phyloP scores from a whole-genome alignment of 192 early-diverging fungal genomes.

The Phlyctochytrium bullatum region DNA sequence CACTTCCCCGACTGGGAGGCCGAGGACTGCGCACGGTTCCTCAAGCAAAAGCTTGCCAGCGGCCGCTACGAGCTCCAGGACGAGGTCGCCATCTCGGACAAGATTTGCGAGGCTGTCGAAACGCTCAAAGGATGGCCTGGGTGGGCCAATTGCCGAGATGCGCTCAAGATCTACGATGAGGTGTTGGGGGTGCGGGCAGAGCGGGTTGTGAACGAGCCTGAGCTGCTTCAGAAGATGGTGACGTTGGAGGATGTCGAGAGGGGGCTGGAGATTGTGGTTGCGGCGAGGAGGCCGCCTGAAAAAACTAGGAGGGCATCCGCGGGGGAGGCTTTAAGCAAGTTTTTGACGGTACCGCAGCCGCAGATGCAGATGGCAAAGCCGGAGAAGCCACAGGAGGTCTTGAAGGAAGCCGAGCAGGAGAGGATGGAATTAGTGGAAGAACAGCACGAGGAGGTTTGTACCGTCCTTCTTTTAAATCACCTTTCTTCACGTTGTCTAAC shows the following conservation, averaged over 20 bases:
- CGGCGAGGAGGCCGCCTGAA: neutral
- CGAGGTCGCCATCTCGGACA: constrained; percentile 8
- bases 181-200: constrained; percentile 10
- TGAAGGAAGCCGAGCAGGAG: too few species aligned
- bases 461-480: constrained; percentile 2
- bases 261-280: constrained; percentile 18
- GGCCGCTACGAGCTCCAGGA: constrained; percentile 13
- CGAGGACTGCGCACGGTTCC: constrained; percentile 18
- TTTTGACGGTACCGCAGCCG: too few species aligned
- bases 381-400: too few species aligned
- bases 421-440: too few species aligned
- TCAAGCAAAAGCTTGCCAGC: neutral
- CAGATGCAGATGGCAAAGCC: too few species aligned
- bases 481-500: neutral
- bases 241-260: constrained; percentile 9
- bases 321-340: neutral
- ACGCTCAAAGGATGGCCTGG: constrained; percentile 18
- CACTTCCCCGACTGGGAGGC: constrained; percentile 33
- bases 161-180: constrained; percentile 17
- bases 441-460: too few species aligned
- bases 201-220: constrained; percentile 13
- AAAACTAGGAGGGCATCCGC: neutral
- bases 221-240: constrained; percentile 20
- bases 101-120: constrained; percentile 5
- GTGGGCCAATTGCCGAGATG: constrained; percentile 35